Percentiles rank a stretch among this genome's conserved stretches.
Conservation (phyloP, 2,329 filamentous ascomycete species). For the Teratosphaeria gauchensis region DNA sequence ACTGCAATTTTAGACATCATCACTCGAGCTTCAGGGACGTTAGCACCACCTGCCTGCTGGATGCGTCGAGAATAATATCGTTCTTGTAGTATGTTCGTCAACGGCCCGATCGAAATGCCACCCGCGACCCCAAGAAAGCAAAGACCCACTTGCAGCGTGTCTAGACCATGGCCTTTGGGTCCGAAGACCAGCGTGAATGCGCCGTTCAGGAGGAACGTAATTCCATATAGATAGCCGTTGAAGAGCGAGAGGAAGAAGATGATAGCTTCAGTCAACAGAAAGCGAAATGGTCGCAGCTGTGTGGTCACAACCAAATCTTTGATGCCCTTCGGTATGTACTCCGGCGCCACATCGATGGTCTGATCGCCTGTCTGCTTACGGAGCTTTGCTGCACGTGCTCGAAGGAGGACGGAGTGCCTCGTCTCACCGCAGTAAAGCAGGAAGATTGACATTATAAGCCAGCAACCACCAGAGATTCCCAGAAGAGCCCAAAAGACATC, state of each 20-base stretch:
- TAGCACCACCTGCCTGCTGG: conserved; percentile 13
- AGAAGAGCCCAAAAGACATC: conserved; percentile 9
- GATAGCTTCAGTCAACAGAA: conserved; percentile 39
- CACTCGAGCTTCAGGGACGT: conserved; percentile 22
- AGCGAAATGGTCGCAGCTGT: conserved; percentile 40
- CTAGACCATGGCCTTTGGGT: conserved; percentile 26
- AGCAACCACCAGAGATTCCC: conserved; percentile 7
- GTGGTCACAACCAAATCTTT: conserved; percentile 34
- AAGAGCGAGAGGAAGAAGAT: conserved; percentile 38
- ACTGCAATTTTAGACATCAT: conserved; percentile 13
- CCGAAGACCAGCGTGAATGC: conserved; percentile 42
- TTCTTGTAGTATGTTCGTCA: conserved; percentile 38
- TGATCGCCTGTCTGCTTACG: not conserved
- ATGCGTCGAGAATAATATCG: conserved; percentile 27
- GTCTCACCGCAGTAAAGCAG: conserved; percentile 3
- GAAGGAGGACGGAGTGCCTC: not conserved
- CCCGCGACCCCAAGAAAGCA: conserved; percentile 17
- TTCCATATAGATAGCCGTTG: conserved; percentile 41
- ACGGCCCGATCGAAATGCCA: conserved; percentile 20
- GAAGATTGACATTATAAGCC: conserved; percentile 1
- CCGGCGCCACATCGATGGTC: not conserved
- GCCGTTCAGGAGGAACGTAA: conserved; percentile 42
- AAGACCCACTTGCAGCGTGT: conserved; percentile 21
- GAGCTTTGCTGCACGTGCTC: not conserved
- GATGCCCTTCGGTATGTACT: conserved; percentile 7